phyloP scores from a whole-genome alignment of 305 asterid genomes.

The Fraxinus nigra region DNA sequence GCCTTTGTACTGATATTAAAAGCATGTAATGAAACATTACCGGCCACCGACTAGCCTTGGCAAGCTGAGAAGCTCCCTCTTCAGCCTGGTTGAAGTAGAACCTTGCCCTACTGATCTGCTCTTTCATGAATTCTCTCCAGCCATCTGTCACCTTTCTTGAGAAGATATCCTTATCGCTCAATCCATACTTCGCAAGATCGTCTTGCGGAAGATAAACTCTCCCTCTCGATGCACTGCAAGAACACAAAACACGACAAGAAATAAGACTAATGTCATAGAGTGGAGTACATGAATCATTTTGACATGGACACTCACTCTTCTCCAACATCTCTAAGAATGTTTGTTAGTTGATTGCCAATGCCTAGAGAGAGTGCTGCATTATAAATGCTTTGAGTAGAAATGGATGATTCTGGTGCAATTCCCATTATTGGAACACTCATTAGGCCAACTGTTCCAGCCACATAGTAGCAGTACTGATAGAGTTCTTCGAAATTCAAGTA shows the following conservation, averaged over 20 bases:
- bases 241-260: not conserved
- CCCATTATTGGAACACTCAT: slow-evolving; percentile 92
- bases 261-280: not conserved
- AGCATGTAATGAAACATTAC: slow-evolving; percentile 29
- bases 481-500: slow-evolving; percentile 64
- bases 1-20: not conserved
- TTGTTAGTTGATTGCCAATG: slow-evolving; percentile 73
- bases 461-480: slow-evolving; percentile 67
- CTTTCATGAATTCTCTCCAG: slow-evolving; percentile 79
- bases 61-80: slow-evolving; percentile 73
- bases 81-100: slow-evolving; percentile 67
- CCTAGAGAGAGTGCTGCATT: slow-evolving; percentile 60
- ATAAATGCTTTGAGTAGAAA: slow-evolving; percentile 52
- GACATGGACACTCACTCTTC: slow-evolving; percentile 56
- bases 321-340: slow-evolving; percentile 80
- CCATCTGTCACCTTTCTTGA: slow-evolving; percentile 52
- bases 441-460: slow-evolving; percentile 79
- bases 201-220: slow-evolving; percentile 86
- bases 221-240: slow-evolving; percentile 62
- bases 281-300: not conserved
- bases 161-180: slow-evolving; percentile 58
- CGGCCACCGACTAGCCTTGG: slow-evolving; percentile 86
- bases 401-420: slow-evolving; percentile 60
- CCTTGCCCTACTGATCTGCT: slow-evolving; percentile 72
- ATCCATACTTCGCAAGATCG: slow-evolving; percentile 56